phyloP scores from a whole-genome alignment of 176 grass and related monocot species.

The Triticum monococcum region DNA sequence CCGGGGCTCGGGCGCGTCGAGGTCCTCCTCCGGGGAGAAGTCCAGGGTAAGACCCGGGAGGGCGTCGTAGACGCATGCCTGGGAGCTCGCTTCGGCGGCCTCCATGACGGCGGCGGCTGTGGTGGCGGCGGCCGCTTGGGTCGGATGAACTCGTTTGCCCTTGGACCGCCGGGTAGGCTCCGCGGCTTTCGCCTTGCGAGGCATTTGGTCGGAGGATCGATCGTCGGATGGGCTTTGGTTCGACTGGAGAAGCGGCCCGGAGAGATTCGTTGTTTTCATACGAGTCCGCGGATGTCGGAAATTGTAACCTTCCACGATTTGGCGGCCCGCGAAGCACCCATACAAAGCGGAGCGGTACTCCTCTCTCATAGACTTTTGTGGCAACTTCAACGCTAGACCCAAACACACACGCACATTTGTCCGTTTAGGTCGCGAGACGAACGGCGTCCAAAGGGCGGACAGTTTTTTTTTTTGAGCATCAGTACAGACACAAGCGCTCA shows the following conservation, averaged over 20 bases:
- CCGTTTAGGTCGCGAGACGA: no score
- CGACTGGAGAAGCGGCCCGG: background rate
- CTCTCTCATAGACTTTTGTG: no score
- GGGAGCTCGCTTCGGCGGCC: constrained; percentile 7
- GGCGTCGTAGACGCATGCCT: constrained; percentile 54
- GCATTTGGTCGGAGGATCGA: constrained; percentile 29
- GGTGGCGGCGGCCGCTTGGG: background rate
- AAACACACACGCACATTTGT: no score
- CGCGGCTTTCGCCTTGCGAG: background rate
- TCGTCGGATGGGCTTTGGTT: background rate
- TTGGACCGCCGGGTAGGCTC: constrained; percentile 6
- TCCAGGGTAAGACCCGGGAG: constrained; percentile 48
- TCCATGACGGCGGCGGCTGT: constrained; percentile 14
- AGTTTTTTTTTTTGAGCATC: no score
- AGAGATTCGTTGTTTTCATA: background rate
- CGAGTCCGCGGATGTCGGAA: background rate
- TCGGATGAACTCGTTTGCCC: constrained; percentile 19
- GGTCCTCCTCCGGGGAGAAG: constrained; percentile 25
- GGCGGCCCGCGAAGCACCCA: background rate
- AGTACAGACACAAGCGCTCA: no score
- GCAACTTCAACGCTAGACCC: no score
- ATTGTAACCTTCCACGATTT: background rate
- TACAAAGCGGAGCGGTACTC: no score
- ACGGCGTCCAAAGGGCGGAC: no score
- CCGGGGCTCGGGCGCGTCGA: background rate